phyloP scores from a whole-genome alignment of 2,329 filamentous ascomycete genomes.

The Thielaviopsis euricoi region DNA sequence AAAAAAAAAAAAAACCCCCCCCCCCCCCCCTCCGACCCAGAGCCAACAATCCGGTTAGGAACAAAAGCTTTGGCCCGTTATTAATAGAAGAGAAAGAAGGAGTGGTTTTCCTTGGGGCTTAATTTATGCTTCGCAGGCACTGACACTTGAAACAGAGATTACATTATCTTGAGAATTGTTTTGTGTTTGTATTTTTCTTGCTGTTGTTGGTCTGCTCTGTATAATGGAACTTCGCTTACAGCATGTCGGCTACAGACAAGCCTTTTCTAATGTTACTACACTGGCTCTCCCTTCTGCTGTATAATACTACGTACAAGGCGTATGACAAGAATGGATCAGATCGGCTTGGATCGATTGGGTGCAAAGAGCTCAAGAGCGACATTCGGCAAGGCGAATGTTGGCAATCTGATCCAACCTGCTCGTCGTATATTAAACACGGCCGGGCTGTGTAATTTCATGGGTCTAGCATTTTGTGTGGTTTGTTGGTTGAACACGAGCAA shows the following conservation, averaged over 20 bases:
- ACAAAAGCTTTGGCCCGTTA: neutral
- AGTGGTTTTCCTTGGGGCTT: neutral
- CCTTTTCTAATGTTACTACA: neutral
- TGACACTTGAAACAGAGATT: neutral
- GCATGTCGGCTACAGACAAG: neutral
- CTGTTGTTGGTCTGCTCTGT: neutral
- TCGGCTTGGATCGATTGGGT: neutral
- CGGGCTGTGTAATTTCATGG: too few relatives aligned
- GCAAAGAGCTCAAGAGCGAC: neutral
- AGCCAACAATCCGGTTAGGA: neutral
- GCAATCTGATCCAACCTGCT: neutral
- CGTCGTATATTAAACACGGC: too few relatives aligned
- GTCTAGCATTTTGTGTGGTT: too few relatives aligned
- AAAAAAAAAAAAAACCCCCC: neutral
- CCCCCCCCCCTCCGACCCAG: neutral
- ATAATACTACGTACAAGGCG: neutral
- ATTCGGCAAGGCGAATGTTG: neutral
- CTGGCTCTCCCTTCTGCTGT: neutral
- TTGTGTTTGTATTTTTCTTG: neutral
- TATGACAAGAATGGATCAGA: neutral
- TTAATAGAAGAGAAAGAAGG: too few relatives aligned
- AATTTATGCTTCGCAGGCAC: neutral
- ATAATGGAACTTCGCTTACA: neutral
- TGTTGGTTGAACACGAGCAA: too few relatives aligned
- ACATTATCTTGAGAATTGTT: neutral